Evolutionary conservation across 176 grass and related monocot species (phyloP), one percentile per base, ranked within the genome.

Genomic region (Musa itinerans): DNA sequence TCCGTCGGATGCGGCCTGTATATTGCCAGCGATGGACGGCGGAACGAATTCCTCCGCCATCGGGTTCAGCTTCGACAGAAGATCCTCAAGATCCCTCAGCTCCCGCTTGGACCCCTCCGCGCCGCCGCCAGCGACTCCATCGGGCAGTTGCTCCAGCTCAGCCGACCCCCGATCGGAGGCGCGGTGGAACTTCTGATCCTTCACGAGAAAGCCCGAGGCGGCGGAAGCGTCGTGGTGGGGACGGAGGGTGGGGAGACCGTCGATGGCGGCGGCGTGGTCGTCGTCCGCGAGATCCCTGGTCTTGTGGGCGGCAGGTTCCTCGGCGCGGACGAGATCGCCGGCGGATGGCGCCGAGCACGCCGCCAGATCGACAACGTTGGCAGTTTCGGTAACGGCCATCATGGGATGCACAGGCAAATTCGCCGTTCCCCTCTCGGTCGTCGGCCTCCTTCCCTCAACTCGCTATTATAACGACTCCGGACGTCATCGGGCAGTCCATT

Each of bases 31-130:
- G 59, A 89, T 86, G 24, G 91, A 99, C 0, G 95, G 88, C 50
- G 95, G 95, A 20, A 99, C 90, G 78, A 99, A 99, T 81, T 99
- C 95, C 88, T 89, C 90, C 11, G 95, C 95, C 95, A 99, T 99
- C 74, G 95, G 95, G 76, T 99, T 99, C 83, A 99, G 86, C 88
- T 99, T 99, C 72, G 95, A 99, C 72, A 99, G 85, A 14, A 99
- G 88, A 65, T 99, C 95, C 84, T 99, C 90, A 83, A 99, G 83
- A 94, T 99, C 95, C 81, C 88, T 89, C 82, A 99, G 94, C 84
- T 99, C 95, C 34, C 85, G 78, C 86, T 99, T 82, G 50, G 79
- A 72, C n/a, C 81, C 76, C 53, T 76, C 79, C 0, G 27, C 74
- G 14, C 72, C 51, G 56, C 23, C 77, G 50, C 57, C 57, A 4